phyloP scores from a whole-genome alignment of 208 protist species.

The Plasmodiophora brassicae region DNA sequence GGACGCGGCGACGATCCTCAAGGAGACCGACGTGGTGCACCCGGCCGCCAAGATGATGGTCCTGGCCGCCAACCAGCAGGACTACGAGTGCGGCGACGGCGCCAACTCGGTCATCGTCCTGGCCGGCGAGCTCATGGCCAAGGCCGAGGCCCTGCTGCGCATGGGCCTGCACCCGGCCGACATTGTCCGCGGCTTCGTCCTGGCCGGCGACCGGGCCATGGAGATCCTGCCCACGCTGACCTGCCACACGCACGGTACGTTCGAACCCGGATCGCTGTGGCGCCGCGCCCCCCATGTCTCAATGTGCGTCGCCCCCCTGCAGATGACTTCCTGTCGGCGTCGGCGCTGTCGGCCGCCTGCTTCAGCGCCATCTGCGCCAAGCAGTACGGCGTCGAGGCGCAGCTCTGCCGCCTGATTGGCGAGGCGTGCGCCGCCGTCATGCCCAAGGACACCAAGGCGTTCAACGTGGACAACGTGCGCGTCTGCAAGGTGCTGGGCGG shows the following conservation, averaged over 20 bases:
- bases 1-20: slow-evolving; percentile 98
- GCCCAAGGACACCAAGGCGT: slow-evolving; percentile 86
- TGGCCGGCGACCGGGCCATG: slow-evolving; percentile 78
- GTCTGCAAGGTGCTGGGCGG: slow-evolving; percentile 95
- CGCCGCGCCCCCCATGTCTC: neutral
- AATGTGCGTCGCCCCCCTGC: too few species aligned
- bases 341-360: neutral
- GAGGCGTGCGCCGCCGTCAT: slow-evolving; percentile 87
- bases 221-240: slow-evolving; percentile 75
- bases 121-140: slow-evolving; percentile 92
- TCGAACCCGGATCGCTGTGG: slow-evolving; percentile 48
- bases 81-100: slow-evolving; percentile 86
- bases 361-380: slow-evolving; percentile 69
- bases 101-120: slow-evolving; percentile 98
- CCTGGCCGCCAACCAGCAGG: slow-evolving; percentile 76
- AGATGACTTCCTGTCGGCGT: neutral
- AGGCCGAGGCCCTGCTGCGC: slow-evolving; percentile 89
- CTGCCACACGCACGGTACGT: slow-evolving; percentile 70
- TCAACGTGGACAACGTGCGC: slow-evolving; percentile 98
- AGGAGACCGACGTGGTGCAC: slow-evolving; percentile 97
- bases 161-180: slow-evolving; percentile 94
- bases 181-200: slow-evolving; percentile 95
- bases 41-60: slow-evolving; percentile 93
- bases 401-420: slow-evolving; percentile 9
- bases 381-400: slow-evolving; percentile 89